Percentiles rank a stretch among this genome's conserved stretches.
phyloP scores from a whole-genome alignment of 1,284 basidiomycete genomes.

The Boletellus deceptivus region DNA sequence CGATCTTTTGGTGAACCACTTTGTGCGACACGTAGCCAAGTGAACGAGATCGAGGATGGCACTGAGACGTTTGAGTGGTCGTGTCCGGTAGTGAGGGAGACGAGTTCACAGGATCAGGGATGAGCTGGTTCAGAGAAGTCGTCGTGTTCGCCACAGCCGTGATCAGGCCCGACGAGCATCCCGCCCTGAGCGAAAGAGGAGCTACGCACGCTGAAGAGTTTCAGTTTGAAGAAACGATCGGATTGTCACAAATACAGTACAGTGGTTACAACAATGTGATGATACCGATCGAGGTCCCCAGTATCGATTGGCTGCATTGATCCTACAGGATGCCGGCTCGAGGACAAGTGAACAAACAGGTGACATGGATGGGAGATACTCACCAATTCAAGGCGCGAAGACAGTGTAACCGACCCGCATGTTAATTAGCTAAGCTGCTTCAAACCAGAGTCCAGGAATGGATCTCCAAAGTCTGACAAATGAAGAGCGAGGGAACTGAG shows the following conservation, averaged over 20 bases:
- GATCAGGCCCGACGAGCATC: not conserved
- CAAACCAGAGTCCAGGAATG: conserved; percentile 39
- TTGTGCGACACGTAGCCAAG: not conserved
- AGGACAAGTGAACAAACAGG: conserved; percentile 22
- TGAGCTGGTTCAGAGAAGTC: not conserved
- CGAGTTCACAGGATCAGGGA: not conserved
- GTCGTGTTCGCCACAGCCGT: not conserved
- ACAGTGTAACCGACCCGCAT: not conserved
- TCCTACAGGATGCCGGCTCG: not conserved
- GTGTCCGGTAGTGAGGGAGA: not conserved
- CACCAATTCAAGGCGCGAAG: conserved; percentile 6
- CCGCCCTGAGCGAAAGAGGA: not conserved
- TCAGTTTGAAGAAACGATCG: not conserved
- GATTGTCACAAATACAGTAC: not conserved
- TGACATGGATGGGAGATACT: conserved; percentile 1
- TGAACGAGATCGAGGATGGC: not conserved
- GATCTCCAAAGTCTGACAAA: conserved; percentile 44
- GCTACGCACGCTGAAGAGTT: not conserved
- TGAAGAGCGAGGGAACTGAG: conserved; percentile 1
- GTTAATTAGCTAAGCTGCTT: conserved; percentile 21
- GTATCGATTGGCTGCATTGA: not conserved
- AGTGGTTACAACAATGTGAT: conserved; percentile 5
- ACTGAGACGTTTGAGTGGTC: not conserved
- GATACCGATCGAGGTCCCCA: conserved; percentile 2
- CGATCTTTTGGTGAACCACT: too few species aligned